phyloP scores from a whole-genome alignment of 352 stramenopile genomes.

The Globisporangium emineosum region DNA sequence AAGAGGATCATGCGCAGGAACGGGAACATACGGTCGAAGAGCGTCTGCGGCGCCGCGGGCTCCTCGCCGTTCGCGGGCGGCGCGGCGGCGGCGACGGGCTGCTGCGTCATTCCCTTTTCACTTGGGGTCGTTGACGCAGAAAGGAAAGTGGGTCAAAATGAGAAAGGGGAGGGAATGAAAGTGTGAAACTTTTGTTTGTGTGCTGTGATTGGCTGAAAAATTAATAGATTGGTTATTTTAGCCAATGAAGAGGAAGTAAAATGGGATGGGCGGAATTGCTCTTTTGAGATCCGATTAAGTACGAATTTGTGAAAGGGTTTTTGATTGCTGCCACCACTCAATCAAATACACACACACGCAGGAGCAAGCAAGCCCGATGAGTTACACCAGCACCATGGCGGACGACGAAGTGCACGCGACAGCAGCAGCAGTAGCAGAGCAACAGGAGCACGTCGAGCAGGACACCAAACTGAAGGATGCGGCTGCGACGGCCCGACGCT shows the following conservation, averaged over 20 bases:
- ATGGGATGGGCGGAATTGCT: not conserved
- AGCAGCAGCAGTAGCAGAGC: slow-evolving; percentile 8
- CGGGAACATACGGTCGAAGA: slow-evolving; percentile 61
- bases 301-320: slow-evolving; percentile 9
- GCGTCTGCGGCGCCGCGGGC: slow-evolving; percentile 26
- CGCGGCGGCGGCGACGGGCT: slow-evolving; percentile 8
- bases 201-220: not conserved
- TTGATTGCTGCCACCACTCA: slow-evolving; percentile 10
- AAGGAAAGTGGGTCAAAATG: slow-evolving; percentile 4
- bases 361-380: not conserved
- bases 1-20: slow-evolving; percentile 74
- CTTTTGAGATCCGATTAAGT: slow-evolving; percentile 7
- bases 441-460: not conserved
- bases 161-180: not conserved
- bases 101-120: slow-evolving; percentile 5
- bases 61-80: slow-evolving; percentile 9
- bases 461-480: not conserved
- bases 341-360: not conserved
- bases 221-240: not conserved
- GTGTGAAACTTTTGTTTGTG: not conserved
- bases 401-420: not conserved
- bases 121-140: not conserved
- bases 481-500: not conserved
- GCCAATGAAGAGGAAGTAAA: not conserved
- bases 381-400: slow-evolving; percentile 1